A percentile compares a stretch with the other conserved stretches of the same genome.
These are phyloP conservation scores for Diaporthe sp. DNA, from an alignment of 2,329 filamentous ascomycete genomes.

Conservation along the genomic window DNA sequence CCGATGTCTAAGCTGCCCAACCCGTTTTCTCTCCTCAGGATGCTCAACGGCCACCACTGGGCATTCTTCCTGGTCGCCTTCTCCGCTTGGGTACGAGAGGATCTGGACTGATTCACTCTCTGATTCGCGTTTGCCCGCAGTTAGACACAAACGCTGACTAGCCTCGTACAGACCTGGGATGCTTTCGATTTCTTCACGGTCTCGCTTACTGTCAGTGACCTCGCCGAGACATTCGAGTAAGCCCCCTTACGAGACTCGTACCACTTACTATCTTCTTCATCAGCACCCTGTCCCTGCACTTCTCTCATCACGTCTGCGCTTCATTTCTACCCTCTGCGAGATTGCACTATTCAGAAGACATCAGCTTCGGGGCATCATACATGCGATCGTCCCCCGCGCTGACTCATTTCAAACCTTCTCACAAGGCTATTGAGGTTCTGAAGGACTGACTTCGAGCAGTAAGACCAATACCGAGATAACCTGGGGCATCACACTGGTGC, in stretches of 20 bases:
- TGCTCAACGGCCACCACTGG: slow-evolving; percentile 67
- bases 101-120: background rate
- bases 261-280: background rate
- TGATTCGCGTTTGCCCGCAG: background rate
- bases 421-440: background rate
- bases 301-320: background rate
- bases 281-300: background rate
- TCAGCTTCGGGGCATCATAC: background rate
- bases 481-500: slow-evolving; percentile 74
- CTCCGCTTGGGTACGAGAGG: slow-evolving; percentile 65
- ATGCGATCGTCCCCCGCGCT: too few relatives aligned
- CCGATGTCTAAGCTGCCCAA: slow-evolving; percentile 69
- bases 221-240: slow-evolving; percentile 64
- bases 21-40: slow-evolving; percentile 63
- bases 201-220: slow-evolving; percentile 68
- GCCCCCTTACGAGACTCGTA: background rate
- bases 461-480: slow-evolving; percentile 71
- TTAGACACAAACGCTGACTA: slow-evolving; percentile 6
- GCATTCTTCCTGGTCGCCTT: slow-evolving; percentile 69
- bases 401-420: slow-evolving; percentile 3
- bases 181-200: slow-evolving; percentile 78
- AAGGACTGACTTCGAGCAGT: background rate
- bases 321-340: background rate
- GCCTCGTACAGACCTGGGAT: slow-evolving; percentile 66
- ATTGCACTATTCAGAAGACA: background rate